Evolutionary conservation across 1,284 basidiomycete species (phyloP).

Genomic region (Apiotrichum sp.): DNA sequence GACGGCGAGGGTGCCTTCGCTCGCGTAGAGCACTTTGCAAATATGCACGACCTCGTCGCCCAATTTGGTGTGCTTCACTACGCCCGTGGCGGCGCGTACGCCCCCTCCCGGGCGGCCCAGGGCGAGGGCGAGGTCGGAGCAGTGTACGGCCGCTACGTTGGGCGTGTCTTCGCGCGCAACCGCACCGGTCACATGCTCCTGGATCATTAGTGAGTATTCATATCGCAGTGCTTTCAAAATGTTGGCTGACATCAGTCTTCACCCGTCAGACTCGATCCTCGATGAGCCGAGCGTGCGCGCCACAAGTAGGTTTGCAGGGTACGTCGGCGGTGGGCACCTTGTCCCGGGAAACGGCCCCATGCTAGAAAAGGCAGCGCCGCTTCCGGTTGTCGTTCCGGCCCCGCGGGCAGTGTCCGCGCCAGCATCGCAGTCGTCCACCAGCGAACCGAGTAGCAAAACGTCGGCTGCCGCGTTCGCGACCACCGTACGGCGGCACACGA

Average conservation of each 20-base stretch:
- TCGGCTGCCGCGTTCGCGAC: too few relatives aligned
- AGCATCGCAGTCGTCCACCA: too few relatives aligned
- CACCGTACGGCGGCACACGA: too few relatives aligned
- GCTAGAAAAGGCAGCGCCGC: too few relatives aligned
- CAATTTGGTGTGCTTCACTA: slow-evolving; percentile 17
- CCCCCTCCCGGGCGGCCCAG: neutral
- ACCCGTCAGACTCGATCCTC: slow-evolving; percentile 21
- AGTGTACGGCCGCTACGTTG: slow-evolving; percentile 23
- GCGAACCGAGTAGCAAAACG: too few relatives aligned
- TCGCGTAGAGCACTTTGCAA: slow-evolving; percentile 29
- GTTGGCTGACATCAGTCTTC: slow-evolving; percentile 13
- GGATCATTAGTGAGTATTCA: slow-evolving; percentile 24
- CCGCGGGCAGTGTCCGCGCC: too few relatives aligned
- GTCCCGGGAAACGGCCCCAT: too few relatives aligned
- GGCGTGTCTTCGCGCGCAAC: slow-evolving; percentile 26
- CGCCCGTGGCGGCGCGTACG: slow-evolving; percentile 1
- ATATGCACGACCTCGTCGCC: slow-evolving; percentile 23
- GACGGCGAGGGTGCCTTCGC: slow-evolving; percentile 13
- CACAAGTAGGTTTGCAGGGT: slow-evolving; percentile 17
- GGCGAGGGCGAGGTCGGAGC: slow-evolving; percentile 6
- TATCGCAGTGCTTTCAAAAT: neutral
- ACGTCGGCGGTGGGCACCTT: slow-evolving; percentile 6
- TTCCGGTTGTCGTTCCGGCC: too few relatives aligned
- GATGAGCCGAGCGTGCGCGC: slow-evolving; percentile 17
- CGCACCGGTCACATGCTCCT: slow-evolving; percentile 25